Evolutionary conservation across 148 eudicot genomes (phyloP).

Genomic region (Chenopodium formosanum): DNA sequence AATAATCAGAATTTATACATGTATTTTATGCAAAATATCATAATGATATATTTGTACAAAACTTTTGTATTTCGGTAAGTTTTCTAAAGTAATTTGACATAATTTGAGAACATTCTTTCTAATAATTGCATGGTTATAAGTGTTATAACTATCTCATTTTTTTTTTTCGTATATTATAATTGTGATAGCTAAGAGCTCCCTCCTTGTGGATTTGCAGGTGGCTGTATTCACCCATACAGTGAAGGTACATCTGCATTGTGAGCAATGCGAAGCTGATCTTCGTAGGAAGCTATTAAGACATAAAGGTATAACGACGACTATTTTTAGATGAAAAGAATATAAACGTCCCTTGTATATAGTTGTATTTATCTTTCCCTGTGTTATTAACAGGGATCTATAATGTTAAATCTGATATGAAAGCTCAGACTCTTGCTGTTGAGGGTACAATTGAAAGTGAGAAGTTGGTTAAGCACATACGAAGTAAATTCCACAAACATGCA

Average conservation of each 20-base stretch:
- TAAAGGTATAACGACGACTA: slow-evolving; percentile 43
- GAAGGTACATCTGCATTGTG: slow-evolving; percentile 62
- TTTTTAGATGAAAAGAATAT: no score
- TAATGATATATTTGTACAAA: neutral
- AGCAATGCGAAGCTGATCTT: slow-evolving; percentile 53
- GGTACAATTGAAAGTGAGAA: slow-evolving; percentile 54
- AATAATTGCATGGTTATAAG: neutral
- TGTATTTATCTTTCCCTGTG: neutral
- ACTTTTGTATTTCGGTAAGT: neutral
- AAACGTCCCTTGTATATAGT: neutral
- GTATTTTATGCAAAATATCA: neutral
- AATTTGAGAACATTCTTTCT: neutral
- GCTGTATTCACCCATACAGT: slow-evolving; percentile 34
- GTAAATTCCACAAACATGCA: slow-evolving; percentile 48
- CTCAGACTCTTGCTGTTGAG: slow-evolving; percentile 61
- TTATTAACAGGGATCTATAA: slow-evolving; percentile 56
- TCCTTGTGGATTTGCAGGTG: slow-evolving; percentile 27
- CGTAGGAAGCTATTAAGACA: slow-evolving; percentile 50
- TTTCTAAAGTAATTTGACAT: neutral
- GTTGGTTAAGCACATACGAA: slow-evolving; percentile 40
- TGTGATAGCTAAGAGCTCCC: neutral
- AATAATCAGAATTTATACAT: neutral
- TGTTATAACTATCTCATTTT: neutral
- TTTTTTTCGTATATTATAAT: no score
- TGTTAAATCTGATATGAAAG: slow-evolving; percentile 68